Percentiles rank a stretch among this genome's conserved stretches.
These are phyloP conservation scores for Globisporangium acanthophoron DNA, from an alignment of 352 stramenopile genomes.

Conservation along the genomic window DNA sequence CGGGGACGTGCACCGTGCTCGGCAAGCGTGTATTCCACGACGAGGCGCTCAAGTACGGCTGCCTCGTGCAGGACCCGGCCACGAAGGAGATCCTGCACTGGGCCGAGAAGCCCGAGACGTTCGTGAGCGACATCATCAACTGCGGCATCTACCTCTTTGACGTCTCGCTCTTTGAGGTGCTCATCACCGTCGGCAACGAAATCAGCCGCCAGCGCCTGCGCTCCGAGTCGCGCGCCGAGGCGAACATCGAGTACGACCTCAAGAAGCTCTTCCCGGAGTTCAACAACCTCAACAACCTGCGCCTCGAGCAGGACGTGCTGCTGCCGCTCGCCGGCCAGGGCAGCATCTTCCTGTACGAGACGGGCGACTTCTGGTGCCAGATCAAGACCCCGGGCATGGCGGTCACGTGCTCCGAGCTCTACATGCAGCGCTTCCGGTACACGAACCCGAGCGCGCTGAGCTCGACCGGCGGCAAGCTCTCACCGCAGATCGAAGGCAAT, in stretches of 20 bases:
- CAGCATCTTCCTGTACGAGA: slow-evolving; percentile 72
- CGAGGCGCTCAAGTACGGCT: slow-evolving; percentile 87
- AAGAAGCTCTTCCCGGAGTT: slow-evolving; percentile 88
- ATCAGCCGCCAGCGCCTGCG: slow-evolving; percentile 75
- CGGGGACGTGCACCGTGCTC: slow-evolving; percentile 68
- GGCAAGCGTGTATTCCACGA: slow-evolving; percentile 87
- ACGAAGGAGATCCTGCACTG: slow-evolving; percentile 86
- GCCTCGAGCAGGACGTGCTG: slow-evolving; percentile 82
- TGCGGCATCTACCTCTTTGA: slow-evolving; percentile 88
- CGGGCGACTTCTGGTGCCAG: slow-evolving; percentile 87
- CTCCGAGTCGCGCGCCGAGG: slow-evolving; percentile 65
- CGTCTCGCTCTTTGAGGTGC: slow-evolving; percentile 70
- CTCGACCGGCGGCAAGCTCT: slow-evolving; percentile 73
- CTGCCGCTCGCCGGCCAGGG: slow-evolving; percentile 75
- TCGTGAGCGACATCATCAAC: slow-evolving; percentile 90
- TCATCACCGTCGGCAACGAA: slow-evolving; percentile 74
- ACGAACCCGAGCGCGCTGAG: slow-evolving; percentile 82
- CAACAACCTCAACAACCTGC: slow-evolving; percentile 79
- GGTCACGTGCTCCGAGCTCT: slow-evolving; percentile 87
- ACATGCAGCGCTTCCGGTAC: slow-evolving; percentile 89
- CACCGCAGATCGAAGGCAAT: slow-evolving; percentile 84
- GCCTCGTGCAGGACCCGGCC: slow-evolving; percentile 67
- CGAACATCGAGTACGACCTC: slow-evolving; percentile 68
- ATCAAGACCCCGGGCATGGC: slow-evolving; percentile 89
- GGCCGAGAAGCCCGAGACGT: slow-evolving; percentile 87